Evolutionary conservation across 192 early-diverging fungal species (phyloP).

Genomic region (Dispira simplex): DNA sequence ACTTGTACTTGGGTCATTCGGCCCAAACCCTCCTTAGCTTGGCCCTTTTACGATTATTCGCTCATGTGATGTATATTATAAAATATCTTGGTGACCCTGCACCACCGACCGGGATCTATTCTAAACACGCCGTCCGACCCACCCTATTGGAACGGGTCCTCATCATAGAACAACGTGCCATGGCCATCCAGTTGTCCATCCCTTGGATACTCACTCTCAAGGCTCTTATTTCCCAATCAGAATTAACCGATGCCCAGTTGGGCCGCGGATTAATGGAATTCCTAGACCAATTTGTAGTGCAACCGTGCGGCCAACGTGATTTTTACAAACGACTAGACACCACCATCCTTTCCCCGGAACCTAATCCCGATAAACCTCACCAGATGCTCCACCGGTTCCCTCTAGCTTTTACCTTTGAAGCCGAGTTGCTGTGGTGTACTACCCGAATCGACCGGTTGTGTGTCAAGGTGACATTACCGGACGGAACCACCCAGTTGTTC

Average conservation of each 20-base stretch:
- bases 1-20: conserved; percentile 29
- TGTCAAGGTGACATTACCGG: too few species aligned
- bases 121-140: background rate
- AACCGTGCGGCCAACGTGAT: background rate
- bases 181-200: background rate
- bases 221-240: background rate
- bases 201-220: background rate
- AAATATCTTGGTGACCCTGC: background rate
- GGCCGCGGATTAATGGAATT: background rate
- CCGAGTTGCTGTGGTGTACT: too few species aligned
- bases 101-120: background rate
- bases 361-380: too few species aligned
- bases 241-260: background rate
- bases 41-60: conserved; percentile 30
- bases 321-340: background rate
- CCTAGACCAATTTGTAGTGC: background rate
- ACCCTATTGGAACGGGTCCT: background rate
- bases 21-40: conserved; percentile 21
- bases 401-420: too few species aligned
- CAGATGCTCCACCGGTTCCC: too few species aligned
- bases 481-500: too few species aligned
- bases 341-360: background rate
- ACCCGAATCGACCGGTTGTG: too few species aligned
- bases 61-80: conserved; percentile 23
- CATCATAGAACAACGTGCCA: background rate